Conservation (phyloP, 1,284 basidiomycete species). For the Boletus coffeatus region DNA sequence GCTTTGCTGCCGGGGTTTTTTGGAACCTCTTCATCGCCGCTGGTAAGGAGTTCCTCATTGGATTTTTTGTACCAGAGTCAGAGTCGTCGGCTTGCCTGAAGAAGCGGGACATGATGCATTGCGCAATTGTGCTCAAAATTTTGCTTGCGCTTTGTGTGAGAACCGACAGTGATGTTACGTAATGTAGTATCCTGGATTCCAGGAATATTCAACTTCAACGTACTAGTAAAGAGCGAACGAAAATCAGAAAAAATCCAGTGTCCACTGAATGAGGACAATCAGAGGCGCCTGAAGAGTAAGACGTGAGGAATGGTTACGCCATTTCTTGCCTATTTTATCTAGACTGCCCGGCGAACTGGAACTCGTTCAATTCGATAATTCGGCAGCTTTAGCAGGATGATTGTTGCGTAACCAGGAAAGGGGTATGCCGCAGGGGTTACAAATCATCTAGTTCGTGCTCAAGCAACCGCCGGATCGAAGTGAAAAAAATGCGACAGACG, state of each 20-base stretch:
- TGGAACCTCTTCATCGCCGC: conserved; percentile 62
- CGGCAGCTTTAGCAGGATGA: too few species aligned
- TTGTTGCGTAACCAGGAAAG: too few species aligned
- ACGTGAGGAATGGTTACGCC: too few species aligned
- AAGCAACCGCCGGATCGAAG: too few species aligned
- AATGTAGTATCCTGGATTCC: conserved; percentile 5
- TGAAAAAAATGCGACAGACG: too few species aligned
- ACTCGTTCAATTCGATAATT: too few species aligned
- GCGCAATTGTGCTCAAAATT: conserved; percentile 17
- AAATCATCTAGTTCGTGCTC: too few species aligned
- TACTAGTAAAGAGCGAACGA: conserved; percentile 6
- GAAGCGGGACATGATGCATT: conserved; percentile 71
- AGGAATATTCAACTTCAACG: conserved; percentile 6
- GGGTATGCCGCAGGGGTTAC: too few species aligned
- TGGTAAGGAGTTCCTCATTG: conserved; percentile 78
- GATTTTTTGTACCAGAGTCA: conserved; percentile 73
- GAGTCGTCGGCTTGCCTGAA: conserved; percentile 81
- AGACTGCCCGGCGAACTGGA: too few species aligned
- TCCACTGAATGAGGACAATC: conserved; percentile 78
- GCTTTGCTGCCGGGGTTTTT: conserved; percentile 47
- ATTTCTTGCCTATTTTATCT: too few species aligned
- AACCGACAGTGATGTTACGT: conserved; percentile 17
- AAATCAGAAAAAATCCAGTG: conserved; percentile 39
- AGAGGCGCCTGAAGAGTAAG: conserved; percentile 32
- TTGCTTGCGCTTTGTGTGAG: conserved; percentile 18